Percentiles rank a stretch among this genome's conserved stretches.
Conservation (phyloP, 2,329 filamentous ascomycete species). For the Hymenoscyphus albidus region DNA sequence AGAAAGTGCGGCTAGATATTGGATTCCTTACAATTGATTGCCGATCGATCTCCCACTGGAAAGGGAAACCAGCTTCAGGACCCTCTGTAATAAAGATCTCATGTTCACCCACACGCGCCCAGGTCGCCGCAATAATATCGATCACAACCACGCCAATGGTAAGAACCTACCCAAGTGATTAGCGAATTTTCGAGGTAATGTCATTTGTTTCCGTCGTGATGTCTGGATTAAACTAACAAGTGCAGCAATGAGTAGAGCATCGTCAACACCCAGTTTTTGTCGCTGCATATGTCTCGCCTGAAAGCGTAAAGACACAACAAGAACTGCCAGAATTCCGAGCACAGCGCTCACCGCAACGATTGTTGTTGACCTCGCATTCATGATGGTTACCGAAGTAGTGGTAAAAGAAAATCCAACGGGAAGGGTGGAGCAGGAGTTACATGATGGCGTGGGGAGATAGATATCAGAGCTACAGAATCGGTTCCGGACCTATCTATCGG, state of each 20-base stretch:
- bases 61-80: not conserved
- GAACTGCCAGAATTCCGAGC: not conserved
- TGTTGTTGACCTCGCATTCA: not conserved
- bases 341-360: not conserved
- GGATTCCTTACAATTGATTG: not conserved
- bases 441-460: not conserved
- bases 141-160: constrained; percentile 2
- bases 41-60: not conserved
- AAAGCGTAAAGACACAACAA: not conserved
- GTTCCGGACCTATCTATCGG: too few relatives aligned
- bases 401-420: not conserved
- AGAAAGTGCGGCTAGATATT: not conserved
- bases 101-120: not conserved
- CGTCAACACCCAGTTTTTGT: not conserved
- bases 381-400: not conserved
- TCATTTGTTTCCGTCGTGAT: too few relatives aligned
- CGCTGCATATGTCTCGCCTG: not conserved
- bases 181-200: not conserved
- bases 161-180: not conserved
- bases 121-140: not conserved
- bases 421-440: not conserved
- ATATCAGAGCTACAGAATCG: too few relatives aligned
- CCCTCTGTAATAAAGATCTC: not conserved
- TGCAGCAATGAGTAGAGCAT: not conserved
- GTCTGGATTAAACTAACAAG: not conserved